Percentiles rank a stretch among this genome's conserved stretches.
Conservation (phyloP, 2,329 filamentous ascomycete genomes). For the Bipolaris zeicola region DNA sequence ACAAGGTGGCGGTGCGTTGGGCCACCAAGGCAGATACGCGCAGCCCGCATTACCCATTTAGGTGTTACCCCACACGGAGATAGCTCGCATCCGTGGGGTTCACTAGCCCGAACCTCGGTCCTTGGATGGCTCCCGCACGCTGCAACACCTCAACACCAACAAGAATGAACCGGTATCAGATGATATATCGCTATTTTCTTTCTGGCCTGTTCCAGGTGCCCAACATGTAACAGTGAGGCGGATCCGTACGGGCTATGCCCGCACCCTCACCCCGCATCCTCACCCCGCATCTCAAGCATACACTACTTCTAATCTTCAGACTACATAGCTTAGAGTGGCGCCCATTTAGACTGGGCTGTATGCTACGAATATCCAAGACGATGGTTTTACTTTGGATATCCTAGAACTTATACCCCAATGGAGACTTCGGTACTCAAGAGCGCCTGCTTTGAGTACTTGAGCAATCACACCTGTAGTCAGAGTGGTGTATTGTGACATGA, state of each 20-base stretch:
- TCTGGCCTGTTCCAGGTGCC: not conserved
- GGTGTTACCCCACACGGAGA: not conserved
- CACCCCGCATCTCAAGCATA: not conserved
- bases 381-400: not conserved
- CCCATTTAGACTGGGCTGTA: not conserved
- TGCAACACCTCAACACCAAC: not conserved
- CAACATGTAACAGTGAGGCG: not conserved
- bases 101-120: not conserved
- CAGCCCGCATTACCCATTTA: not conserved
- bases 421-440: not conserved
- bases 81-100: not conserved
- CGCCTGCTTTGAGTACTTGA: not conserved
- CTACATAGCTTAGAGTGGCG: not conserved
- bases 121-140: not conserved
- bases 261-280: no score
- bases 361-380: not conserved
- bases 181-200: not conserved
- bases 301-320: not conserved
- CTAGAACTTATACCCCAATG: not conserved
- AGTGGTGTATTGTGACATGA: not conserved
- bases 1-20: constrained; percentile 1
- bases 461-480: not conserved
- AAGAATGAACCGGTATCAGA: not conserved
- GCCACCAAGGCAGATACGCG: not conserved
- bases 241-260: not conserved